Conservation (phyloP, 208 protist species). For the Naegleria fowleri region DNA sequence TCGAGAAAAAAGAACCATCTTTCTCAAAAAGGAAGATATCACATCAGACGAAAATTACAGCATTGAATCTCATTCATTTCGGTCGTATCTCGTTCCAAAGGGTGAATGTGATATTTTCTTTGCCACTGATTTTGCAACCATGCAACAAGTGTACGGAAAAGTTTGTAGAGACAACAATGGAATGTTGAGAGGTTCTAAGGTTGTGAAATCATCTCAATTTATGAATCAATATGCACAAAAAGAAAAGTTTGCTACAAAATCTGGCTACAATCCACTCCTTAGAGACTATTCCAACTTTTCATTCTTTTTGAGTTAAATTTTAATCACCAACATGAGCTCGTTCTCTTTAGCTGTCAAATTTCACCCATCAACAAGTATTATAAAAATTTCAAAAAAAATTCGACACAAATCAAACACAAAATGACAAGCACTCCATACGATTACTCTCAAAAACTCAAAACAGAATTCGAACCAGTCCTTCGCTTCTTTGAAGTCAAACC, state of each 20-base stretch:
- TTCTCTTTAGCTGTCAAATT: not conserved
- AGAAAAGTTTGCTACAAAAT: constrained; percentile 69
- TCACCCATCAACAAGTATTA: not conserved
- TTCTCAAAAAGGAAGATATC: not conserved
- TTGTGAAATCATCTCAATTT: constrained; percentile 65
- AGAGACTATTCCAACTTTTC: constrained; percentile 69
- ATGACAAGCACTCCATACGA: not conserved
- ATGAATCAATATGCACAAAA: constrained; percentile 67
- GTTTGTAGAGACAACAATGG: constrained; percentile 67
- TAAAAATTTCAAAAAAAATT: not conserved
- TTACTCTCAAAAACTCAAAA: not conserved
- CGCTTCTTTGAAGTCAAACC: not conserved
- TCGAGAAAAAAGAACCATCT: not conserved
- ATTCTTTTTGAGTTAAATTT: constrained; percentile 51
- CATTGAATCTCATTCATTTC: constrained; percentile 56
- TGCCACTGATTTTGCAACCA: constrained; percentile 70
- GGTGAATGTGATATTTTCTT: constrained; percentile 77
- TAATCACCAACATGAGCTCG: no score
- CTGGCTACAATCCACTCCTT: constrained; percentile 70
- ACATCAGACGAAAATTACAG: constrained; percentile 42
- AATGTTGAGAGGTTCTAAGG: constrained; percentile 35
- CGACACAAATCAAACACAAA: not conserved
- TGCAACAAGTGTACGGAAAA: constrained; percentile 54
- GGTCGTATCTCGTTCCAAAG: constrained; percentile 52
- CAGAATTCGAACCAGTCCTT: not conserved